phyloP scores from a whole-genome alignment of 139 green algal species.

The Pleodorina starrii region DNA sequence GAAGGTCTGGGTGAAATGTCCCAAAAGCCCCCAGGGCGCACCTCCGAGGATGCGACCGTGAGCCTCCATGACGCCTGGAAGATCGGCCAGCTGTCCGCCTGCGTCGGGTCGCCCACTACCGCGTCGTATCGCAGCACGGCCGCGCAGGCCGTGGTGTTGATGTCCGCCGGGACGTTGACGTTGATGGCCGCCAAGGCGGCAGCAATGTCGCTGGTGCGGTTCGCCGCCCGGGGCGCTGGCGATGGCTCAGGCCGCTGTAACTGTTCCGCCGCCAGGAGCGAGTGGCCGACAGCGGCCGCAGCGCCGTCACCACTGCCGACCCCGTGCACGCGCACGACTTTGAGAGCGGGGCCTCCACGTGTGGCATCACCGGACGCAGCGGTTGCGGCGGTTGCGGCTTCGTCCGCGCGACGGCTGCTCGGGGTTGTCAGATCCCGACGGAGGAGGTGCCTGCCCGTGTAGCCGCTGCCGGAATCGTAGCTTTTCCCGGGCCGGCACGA shows the following conservation, averaged over 20 bases:
- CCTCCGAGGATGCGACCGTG: not conserved
- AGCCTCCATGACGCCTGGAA: constrained; percentile 36
- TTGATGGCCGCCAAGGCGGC: not conserved
- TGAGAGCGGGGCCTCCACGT: too few relatives aligned
- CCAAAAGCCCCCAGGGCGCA: not conserved
- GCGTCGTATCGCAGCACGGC: constrained; percentile 54
- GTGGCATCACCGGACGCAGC: not conserved
- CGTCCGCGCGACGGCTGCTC: not conserved
- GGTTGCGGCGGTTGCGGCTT: too few relatives aligned
- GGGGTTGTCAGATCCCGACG: not conserved
- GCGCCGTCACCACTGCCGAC: not conserved
- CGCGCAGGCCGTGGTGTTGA: constrained; percentile 19
- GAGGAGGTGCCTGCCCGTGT: not conserved
- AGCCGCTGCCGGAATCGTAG: not conserved
- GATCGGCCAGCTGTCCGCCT: not conserved
- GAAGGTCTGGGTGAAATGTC: too few relatives aligned
- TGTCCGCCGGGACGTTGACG: not conserved
- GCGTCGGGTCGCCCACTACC: constrained; percentile 41
- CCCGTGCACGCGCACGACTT: not conserved
- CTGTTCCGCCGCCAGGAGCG: too few relatives aligned
- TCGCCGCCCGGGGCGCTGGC: not conserved
- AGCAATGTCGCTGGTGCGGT: not conserved
- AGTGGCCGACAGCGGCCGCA: too few relatives aligned
- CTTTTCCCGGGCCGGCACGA: not conserved
- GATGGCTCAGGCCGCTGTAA: too few relatives aligned